Percentiles rank a stretch among this genome's conserved stretches.
Evolutionary conservation across 2,329 filamentous ascomycete genomes (phyloP).

Genomic region (Fusarium subglutinans): DNA sequence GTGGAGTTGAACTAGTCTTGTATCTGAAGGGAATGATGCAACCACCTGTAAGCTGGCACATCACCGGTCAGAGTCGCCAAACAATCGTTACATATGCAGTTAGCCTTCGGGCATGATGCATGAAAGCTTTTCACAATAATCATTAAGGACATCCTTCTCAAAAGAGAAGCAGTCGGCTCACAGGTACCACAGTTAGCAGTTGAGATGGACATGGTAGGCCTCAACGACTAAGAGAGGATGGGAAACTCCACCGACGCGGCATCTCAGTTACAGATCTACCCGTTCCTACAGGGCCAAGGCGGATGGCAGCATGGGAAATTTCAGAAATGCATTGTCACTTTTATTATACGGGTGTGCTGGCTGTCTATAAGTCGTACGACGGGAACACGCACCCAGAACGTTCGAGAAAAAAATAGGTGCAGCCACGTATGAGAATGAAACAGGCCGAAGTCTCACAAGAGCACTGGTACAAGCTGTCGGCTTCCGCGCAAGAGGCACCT

Average conservation of each 20-base stretch:
- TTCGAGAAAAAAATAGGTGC: constrained; percentile 39
- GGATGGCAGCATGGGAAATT: constrained; percentile 10
- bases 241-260: background rate
- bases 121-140: constrained; percentile 17
- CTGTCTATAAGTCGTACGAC: constrained; percentile 28
- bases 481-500: constrained; percentile 13
- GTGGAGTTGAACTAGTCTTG: constrained; percentile 12
- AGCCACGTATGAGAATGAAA: constrained; percentile 33
- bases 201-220: constrained; percentile 18
- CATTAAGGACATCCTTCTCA: constrained; percentile 7
- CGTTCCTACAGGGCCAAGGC: background rate
- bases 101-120: constrained; percentile 27
- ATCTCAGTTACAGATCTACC: background rate
- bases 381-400: constrained; percentile 22
- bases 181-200: background rate
- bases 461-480: constrained; percentile 7
- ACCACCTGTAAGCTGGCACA: constrained; percentile 17
- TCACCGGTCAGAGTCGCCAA: constrained; percentile 27
- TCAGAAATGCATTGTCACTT: constrained; percentile 20
- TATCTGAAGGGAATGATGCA: constrained; percentile 25
- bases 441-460: constrained; percentile 11
- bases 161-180: background rate
- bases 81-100: constrained; percentile 32
- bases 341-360: constrained; percentile 18
- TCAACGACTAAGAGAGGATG: constrained; percentile 18